Evolutionary conservation across 495 filamentous ascomycete species (phyloP).

Genomic region (Entonaema liquescens): DNA sequence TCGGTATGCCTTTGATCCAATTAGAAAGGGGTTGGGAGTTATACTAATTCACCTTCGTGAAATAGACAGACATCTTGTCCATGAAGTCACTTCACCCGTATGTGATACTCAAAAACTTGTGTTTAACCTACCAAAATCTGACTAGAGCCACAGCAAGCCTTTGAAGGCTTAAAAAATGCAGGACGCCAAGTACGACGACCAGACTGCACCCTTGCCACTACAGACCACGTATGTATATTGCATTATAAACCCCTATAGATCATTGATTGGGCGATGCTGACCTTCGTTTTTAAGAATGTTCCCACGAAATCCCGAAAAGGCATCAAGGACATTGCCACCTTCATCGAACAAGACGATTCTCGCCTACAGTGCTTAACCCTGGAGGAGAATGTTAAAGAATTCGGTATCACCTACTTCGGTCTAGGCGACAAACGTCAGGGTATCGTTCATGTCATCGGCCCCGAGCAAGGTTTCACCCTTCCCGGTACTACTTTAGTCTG

Average conservation of each 20-base stretch:
- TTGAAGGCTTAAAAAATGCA: constrained; percentile 91
- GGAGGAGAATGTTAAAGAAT: constrained; percentile 96
- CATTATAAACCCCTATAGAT: background rate
- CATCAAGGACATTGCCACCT: constrained; percentile 84
- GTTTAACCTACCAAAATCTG: background rate
- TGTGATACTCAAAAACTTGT: constrained; percentile 38
- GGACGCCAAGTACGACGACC: constrained; percentile 86
- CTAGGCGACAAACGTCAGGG: constrained; percentile 96
- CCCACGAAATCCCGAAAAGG: constrained; percentile 88
- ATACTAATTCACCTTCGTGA: constrained; percentile 23
- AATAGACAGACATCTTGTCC: constrained; percentile 89
- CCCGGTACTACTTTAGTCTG: constrained; percentile 97
- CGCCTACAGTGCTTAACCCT: constrained; percentile 92
- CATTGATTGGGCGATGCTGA: constrained; percentile 5
- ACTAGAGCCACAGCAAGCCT: constrained; percentile 75
- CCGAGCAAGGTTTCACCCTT: constrained; percentile 98
- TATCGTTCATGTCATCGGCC: constrained; percentile 99
- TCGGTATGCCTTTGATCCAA: constrained; percentile 65
- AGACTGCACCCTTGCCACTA: constrained; percentile 95
- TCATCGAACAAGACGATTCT: constrained; percentile 94
- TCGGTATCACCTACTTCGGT: constrained; percentile 96
- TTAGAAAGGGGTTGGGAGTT: background rate
- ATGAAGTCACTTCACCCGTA: constrained; percentile 96
- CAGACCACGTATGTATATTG: constrained; percentile 86
- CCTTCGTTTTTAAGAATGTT: constrained; percentile 69